Evolutionary conservation across 768 basidiomycete species (phyloP), one percentile per base, ranked within the genome.

Genomic region (Leccinum truebloodii): DNA sequence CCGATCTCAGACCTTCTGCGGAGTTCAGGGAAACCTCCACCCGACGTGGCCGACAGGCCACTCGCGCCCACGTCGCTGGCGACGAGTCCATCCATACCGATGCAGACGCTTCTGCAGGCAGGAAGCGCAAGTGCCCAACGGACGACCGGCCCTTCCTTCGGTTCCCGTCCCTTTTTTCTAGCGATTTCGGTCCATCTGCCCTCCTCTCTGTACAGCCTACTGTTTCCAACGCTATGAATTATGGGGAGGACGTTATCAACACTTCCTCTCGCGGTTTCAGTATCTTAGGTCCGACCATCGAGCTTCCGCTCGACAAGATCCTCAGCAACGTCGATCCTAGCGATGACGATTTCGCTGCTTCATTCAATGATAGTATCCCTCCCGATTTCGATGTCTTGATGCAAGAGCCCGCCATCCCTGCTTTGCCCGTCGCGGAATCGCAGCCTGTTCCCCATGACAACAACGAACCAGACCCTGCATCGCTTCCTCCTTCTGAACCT

Each of bases 241-340:
- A 92, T 72, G 91, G 90, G 57, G 90, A 92, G 75, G 90, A 86
- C 52, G 79, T 86, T 67, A 83, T 76, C 68, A 76, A 78, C 62
- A 74, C 77, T 20, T 69, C 71, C 59, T 77, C 82, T 22, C 81
- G 85, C 59, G 76, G 80, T 35, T 83, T 91, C 67, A 81, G 81
- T 73, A 85, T 93, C 62, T 57, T 75, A 22, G 86, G 91, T 12
- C 92, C 91, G 0, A 93, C 92, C 48, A 92, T 93, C 68, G 91
- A 94, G 70, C 84, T 93, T 28, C 87, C 89, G 4, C 82, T 94
- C 20, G 91, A 94, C 65, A 92, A 94, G 62, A 80, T 94, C 60
- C 82, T 94, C 61, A 69, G 66, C 57, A 74, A 28, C 51, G 64
- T 73, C 3, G 74, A 75, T 41, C 59, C 64, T 4, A 24, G 53